Evolutionary conservation across 2,329 filamentous ascomycete species (phyloP).

Genomic region (Ceratocystis colombiana): DNA sequence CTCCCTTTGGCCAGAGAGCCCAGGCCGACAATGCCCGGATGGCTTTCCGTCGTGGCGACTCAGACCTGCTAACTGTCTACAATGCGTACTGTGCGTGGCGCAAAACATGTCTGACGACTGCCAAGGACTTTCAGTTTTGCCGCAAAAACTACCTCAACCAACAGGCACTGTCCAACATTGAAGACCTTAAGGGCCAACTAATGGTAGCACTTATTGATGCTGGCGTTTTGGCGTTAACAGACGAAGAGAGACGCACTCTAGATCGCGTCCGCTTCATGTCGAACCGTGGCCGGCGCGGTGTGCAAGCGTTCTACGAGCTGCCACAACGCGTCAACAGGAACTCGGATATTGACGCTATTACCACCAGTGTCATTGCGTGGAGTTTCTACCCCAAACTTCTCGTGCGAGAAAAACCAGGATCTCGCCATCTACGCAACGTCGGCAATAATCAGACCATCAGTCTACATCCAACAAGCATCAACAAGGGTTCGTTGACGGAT

Average conservation of each 20-base stretch:
- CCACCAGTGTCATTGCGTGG: constrained; percentile 77
- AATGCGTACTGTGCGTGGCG: constrained; percentile 91
- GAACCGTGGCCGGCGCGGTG: constrained; percentile 40
- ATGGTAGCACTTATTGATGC: constrained; percentile 76
- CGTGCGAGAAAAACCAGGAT: constrained; percentile 56
- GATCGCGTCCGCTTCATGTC: constrained; percentile 56
- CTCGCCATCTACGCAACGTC: constrained; percentile 79
- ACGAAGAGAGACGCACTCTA: constrained; percentile 59
- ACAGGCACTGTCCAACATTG: constrained; percentile 84
- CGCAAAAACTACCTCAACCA: constrained; percentile 85
- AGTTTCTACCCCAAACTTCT: constrained; percentile 94
- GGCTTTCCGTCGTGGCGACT: constrained; percentile 75
- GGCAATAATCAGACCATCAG: constrained; percentile 86
- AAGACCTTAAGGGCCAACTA: constrained; percentile 89
- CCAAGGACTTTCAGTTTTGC: constrained; percentile 79
- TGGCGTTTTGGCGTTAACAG: constrained; percentile 65
- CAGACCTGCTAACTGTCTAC: constrained; percentile 84
- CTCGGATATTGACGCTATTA: constrained; percentile 68
- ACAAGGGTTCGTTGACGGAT: constrained; percentile 53
- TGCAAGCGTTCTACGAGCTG: constrained; percentile 70
- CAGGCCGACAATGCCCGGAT: constrained; percentile 72
- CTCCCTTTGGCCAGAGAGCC: constrained; percentile 70
- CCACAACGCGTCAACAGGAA: constrained; percentile 65
- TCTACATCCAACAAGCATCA: constrained; percentile 80
- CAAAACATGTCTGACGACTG: constrained; percentile 60